Conservation (phyloP, 2,329 filamentous ascomycete species). For the Apiospora arundinis region DNA sequence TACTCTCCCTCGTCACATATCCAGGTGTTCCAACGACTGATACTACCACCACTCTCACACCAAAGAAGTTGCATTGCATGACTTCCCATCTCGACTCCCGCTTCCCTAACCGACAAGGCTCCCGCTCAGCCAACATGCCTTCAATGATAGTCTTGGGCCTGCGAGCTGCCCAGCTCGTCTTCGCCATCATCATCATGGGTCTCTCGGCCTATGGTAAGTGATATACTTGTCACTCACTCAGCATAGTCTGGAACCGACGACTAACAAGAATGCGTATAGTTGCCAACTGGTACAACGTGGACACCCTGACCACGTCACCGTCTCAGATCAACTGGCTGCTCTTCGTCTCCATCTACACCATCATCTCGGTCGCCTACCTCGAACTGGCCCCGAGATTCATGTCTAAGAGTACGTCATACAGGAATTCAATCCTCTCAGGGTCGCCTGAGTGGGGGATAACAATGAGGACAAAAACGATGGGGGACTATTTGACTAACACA, state of each 20-base stretch:
- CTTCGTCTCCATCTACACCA: slow-evolving; percentile 59
- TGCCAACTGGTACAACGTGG: slow-evolving; percentile 63
- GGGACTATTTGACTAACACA: background rate
- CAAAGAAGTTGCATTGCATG: slow-evolving; percentile 29
- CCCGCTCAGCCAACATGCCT: slow-evolving; percentile 43
- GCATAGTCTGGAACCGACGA: background rate
- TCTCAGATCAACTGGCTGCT: slow-evolving; percentile 64
- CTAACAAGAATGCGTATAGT: slow-evolving; percentile 46
- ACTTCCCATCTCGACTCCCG: slow-evolving; percentile 38
- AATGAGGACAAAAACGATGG: background rate
- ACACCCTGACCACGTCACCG: slow-evolving; percentile 61
- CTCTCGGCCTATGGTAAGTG: slow-evolving; percentile 58
- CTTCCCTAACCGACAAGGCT: slow-evolving; percentile 36
- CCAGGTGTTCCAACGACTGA: background rate
- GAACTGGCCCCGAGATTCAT: slow-evolving; percentile 55
- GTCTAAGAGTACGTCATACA: slow-evolving; percentile 44
- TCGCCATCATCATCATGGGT: slow-evolving; percentile 53
- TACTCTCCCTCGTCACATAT: slow-evolving; percentile 30
- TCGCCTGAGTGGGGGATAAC: background rate
- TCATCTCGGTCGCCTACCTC: slow-evolving; percentile 61
- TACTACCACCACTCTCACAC: slow-evolving; percentile 20
- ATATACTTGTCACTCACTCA: background rate
- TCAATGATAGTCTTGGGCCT: slow-evolving; percentile 49
- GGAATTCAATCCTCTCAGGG: background rate
- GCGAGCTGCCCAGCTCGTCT: slow-evolving; percentile 52